These are phyloP conservation scores for Borovskyia barvae DNA, from an alignment of 208 protist genomes.

Conservation along the genomic window DNA sequence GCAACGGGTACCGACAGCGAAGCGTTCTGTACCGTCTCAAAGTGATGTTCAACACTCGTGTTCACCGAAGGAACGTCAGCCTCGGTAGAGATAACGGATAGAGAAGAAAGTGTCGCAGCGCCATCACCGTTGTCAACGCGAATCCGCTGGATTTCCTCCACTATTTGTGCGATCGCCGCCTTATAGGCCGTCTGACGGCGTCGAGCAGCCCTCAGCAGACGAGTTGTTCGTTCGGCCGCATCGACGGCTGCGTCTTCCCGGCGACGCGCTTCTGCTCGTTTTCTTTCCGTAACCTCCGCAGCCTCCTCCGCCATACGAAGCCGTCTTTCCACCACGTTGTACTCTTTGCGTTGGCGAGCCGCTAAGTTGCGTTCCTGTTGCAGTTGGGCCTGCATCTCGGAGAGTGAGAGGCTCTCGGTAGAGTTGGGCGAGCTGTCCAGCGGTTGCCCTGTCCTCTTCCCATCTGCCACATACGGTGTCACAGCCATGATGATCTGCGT, in stretches of 20 bases:
- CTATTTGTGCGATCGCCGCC: neutral
- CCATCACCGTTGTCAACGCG: neutral
- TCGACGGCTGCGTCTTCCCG: neutral
- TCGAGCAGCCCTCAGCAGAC: neutral
- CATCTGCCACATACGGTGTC: too few species aligned
- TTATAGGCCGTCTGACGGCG: neutral
- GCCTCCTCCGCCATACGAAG: neutral
- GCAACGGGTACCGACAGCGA: neutral
- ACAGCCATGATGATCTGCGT: too few species aligned
- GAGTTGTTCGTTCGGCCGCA: neutral
- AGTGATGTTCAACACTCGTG: neutral
- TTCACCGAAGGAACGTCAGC: neutral
- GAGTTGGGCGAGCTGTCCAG: neutral
- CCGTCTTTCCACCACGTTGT: neutral
- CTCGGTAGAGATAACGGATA: neutral
- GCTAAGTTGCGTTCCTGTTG: neutral
- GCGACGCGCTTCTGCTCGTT: neutral
- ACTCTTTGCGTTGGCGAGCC: neutral
- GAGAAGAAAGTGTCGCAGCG: neutral
- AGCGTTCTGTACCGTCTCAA: neutral
- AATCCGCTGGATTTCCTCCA: neutral
- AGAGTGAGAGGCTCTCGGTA: neutral
- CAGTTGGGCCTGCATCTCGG: constrained; percentile 3
- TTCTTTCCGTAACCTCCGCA: neutral
- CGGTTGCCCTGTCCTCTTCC: neutral